These are phyloP conservation scores for Platismatia glauca DNA, from an alignment of 495 filamentous ascomycete genomes.

Conservation along the genomic window DNA sequence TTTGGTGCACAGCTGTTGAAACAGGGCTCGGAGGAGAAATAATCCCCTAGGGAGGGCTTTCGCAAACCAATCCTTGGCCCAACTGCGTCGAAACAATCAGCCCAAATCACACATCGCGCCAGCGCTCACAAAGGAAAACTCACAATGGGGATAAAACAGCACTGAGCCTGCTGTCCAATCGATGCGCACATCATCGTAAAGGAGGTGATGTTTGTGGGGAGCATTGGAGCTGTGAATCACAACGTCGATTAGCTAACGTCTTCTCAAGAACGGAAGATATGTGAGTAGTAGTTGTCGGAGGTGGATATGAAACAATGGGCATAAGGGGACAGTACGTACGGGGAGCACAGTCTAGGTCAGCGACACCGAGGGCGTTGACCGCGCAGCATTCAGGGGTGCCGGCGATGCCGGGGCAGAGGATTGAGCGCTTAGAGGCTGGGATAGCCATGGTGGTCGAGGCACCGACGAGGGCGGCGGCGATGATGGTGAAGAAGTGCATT, in stretches of 20 bases:
- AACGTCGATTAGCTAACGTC: not conserved
- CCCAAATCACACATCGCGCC: not conserved
- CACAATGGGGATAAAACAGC: not conserved
- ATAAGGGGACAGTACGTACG: not conserved
- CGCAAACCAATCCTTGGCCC: not conserved
- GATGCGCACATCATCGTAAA: not conserved
- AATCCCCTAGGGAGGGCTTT: not conserved
- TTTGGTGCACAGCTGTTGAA: too few species aligned
- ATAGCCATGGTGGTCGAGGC: not conserved
- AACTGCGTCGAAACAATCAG: not conserved
- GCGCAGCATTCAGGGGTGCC: not conserved
- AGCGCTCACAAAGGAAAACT: not conserved
- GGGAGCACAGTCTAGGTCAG: not conserved
- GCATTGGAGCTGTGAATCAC: not conserved
- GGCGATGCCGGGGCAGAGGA: not conserved
- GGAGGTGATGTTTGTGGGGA: not conserved
- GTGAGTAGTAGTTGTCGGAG: not conserved
- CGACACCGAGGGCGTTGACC: not conserved
- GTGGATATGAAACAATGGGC: not conserved
- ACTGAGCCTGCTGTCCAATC: conserved; percentile 1
- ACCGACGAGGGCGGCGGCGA: not conserved
- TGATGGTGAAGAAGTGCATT: not conserved
- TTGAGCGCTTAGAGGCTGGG: not conserved
- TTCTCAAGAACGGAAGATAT: not conserved
- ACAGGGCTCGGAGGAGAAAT: not conserved